Base-by-base conservation (phyloP, 2,329 filamentous ascomycete species). In the Acarospora socialis region DNA sequence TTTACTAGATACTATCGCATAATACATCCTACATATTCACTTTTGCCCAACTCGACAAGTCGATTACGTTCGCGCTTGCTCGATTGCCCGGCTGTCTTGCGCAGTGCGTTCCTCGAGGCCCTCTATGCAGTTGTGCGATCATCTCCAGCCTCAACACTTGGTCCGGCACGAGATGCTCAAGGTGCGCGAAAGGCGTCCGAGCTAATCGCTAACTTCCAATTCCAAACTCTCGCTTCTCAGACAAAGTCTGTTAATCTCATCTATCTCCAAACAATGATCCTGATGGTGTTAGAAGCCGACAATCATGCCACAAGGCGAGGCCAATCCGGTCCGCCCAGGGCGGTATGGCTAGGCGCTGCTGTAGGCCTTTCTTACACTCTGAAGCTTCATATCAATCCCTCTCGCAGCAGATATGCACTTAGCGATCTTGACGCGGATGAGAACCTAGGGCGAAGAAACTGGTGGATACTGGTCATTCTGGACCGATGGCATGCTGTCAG, bases 401-500 rank as follows among this genome's bases (percentile, higher is more conserved):
- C 46, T 22, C 40, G 60, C 27, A 61, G 63, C 32, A 51, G 50
- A 16, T 39, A 51, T 10, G 46, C 55, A 4, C 61, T 66, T 4
- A 50, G 58, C 7, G 69, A 76, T 32, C 46, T 58, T 2, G 73
- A 81, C 46, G 68, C 66, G 13, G 70, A 76, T 26, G 70, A 74
- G 30, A 69, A 70, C 12, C 56, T 81, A 3, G 66, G 66, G 2
- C 60, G 74, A 30, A 66, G 75, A 25, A 66, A 76, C 12, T 83
- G 78, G 78, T 81, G 75, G 73, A 70, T 72, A 9, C 56, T 83
- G 20, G 67, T 81, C 27, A 65, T 78, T 40, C 66, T 83, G 40
- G 78, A 83, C 46, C 68, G 77, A 10, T 83, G 76, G 75, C 72
- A 81, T 47, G 73, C 78, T 3, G 66, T 73, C n/a, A 73, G 71